Percentiles rank a stretch among this genome's conserved stretches.
These are phyloP conservation scores for Alternaria panax DNA, from an alignment of 2,329 filamentous ascomycete genomes.

Conservation along the genomic window DNA sequence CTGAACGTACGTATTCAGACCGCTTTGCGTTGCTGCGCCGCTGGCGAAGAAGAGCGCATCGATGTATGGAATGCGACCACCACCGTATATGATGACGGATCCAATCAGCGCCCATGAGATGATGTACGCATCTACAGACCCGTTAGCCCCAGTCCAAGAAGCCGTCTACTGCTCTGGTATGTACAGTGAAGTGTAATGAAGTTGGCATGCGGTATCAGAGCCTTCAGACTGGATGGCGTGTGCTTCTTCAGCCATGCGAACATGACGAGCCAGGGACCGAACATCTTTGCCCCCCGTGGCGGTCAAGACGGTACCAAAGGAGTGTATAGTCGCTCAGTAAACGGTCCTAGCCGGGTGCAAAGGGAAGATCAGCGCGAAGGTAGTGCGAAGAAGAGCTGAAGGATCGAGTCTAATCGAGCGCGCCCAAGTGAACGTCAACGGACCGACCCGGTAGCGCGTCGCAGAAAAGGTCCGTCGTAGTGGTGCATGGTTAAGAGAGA, in stretches of 20 bases:
- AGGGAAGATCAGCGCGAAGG: background rate
- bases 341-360: background rate
- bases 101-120: conserved; percentile 74
- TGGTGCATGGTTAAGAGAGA: conserved; percentile 15
- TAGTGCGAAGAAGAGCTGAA: conserved; percentile 13
- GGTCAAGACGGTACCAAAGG: background rate
- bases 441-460: conserved; percentile 33
- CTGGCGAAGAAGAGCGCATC: conserved; percentile 90
- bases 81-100: conserved; percentile 78
- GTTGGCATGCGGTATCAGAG: conserved; percentile 70
- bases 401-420: conserved; percentile 9
- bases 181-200: conserved; percentile 82
- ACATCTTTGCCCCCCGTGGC: conserved; percentile 32
- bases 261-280: conserved; percentile 40
- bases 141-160: conserved; percentile 15
- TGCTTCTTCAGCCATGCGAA: conserved; percentile 40
- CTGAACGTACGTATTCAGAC: conserved; percentile 74
- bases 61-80: conserved; percentile 73
- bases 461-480: conserved; percentile 13
- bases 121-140: conserved; percentile 74
- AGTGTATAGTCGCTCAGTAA: background rate
- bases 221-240: conserved; percentile 30
- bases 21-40: conserved; percentile 88
- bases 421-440: conserved; percentile 23
- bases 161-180: background rate